Percentiles rank a stretch among this genome's conserved stretches.
Evolutionary conservation across 129 eudicot species (phyloP).

Genomic region (Artemisia tridentata): DNA sequence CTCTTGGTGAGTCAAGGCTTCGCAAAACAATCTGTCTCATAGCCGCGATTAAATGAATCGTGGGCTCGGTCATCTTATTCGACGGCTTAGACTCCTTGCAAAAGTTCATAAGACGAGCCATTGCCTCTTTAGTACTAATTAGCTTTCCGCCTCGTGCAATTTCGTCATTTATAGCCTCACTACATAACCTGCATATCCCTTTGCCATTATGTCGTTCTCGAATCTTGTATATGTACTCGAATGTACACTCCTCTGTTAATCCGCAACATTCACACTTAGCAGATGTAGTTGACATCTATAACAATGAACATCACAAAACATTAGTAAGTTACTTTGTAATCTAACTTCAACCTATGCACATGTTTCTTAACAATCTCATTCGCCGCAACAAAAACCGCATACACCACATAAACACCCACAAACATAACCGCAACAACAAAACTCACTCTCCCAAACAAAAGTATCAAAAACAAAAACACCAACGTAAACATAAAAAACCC

Average conservation of each 20-base stretch:
- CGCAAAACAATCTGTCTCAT: too few relatives aligned
- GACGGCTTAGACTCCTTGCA: constrained; percentile 42
- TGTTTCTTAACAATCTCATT: constrained; percentile 77
- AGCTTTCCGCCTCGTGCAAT: constrained; percentile 34
- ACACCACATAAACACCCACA: constrained; percentile 60
- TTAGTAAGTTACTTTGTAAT: too few relatives aligned
- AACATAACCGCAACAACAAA: constrained; percentile 68
- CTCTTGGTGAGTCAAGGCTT: too few relatives aligned
- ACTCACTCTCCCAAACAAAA: constrained; percentile 65
- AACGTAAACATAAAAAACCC: constrained; percentile 67
- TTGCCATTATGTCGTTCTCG: constrained; percentile 48
- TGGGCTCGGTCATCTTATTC: neutral
- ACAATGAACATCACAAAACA: too few relatives aligned
- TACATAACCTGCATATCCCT: constrained; percentile 81
- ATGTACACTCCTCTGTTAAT: constrained; percentile 79
- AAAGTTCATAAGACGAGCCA: constrained; percentile 59
- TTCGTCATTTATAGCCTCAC: constrained; percentile 75
- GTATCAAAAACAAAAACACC: constrained; percentile 53
- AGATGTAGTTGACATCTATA: neutral
- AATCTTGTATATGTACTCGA: constrained; percentile 43
- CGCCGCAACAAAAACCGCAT: constrained; percentile 80
- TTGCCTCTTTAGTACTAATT: constrained; percentile 58
- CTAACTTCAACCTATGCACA: constrained; percentile 53
- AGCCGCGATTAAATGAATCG: too few relatives aligned
- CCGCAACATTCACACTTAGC: constrained; percentile 69